Evolutionary conservation across 345 rosid genomes (phyloP).

Genomic region (Fremontodendron californicum): DNA sequence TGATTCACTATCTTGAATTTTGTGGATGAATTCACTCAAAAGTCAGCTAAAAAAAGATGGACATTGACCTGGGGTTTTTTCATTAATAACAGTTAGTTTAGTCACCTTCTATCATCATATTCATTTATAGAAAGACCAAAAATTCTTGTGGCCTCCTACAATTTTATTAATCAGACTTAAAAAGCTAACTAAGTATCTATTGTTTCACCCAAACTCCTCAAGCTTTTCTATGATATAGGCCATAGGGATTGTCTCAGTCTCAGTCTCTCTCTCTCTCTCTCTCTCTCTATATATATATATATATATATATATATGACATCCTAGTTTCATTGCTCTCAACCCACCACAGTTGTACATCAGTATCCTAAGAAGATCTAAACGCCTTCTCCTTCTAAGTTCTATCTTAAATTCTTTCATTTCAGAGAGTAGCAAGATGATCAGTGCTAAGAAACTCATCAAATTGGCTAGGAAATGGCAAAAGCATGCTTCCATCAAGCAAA

Average conservation of each 20-base stretch:
- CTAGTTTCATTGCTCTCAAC: neutral
- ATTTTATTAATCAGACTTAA: neutral
- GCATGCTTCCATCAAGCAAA: constrained; percentile 4
- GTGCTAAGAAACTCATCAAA: constrained; percentile 18
- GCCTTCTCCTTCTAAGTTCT: neutral
- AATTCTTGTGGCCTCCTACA: neutral
- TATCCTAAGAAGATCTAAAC: neutral
- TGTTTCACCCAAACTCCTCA: too few relatives aligned
- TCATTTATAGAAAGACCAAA: neutral
- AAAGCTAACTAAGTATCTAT: neutral
- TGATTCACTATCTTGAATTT: neutral
- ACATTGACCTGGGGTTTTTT: neutral
- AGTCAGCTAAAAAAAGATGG: neutral
- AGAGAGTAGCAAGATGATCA: neutral
- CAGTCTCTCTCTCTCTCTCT: too few relatives aligned
- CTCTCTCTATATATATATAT: neutral
- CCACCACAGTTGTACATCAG: neutral
- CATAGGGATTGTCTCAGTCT: too few relatives aligned
- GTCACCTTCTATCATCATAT: neutral
- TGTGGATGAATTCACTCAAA: neutral
- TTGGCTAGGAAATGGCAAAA: constrained; percentile 32
- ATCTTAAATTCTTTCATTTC: neutral
- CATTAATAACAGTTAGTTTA: neutral
- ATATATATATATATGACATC: neutral
- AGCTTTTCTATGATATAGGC: too few relatives aligned